phyloP scores from a whole-genome alignment of 805 yeast genomes.

The Yarrowia hollandica region DNA sequence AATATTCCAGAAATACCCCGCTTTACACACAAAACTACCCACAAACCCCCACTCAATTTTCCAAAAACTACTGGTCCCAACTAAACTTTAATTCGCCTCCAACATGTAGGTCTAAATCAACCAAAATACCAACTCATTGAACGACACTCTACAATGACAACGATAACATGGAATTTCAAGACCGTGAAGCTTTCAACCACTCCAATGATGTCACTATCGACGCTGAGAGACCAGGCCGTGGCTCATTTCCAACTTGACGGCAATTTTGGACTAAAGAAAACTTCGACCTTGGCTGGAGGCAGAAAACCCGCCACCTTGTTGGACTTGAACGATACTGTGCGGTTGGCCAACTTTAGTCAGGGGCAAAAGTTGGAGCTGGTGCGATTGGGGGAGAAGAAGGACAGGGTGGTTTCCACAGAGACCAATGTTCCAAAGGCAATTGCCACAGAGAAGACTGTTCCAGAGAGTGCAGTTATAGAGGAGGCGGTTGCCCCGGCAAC shows the following conservation, averaged over 20 bases:
- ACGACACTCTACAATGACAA: slow-evolving; percentile 8
- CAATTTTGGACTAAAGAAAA: slow-evolving; percentile 18
- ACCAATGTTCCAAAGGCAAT: too few relatives aligned
- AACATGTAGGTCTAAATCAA: background rate
- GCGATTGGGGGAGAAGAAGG: slow-evolving; percentile 10
- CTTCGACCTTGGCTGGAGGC: slow-evolving; percentile 20
- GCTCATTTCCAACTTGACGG: slow-evolving; percentile 16
- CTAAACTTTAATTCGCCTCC: background rate
- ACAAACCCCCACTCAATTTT: background rate
- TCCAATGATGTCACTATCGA: slow-evolving; percentile 4
- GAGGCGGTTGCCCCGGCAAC: background rate
- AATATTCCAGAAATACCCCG: too few relatives aligned
- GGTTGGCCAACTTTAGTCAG: slow-evolving; percentile 33
- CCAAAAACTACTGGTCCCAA: slow-evolving; percentile 3
- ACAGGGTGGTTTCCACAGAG: background rate
- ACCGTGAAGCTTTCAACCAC: slow-evolving; percentile 4
- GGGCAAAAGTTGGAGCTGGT: slow-evolving; percentile 35
- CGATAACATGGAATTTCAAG: slow-evolving; percentile 25
- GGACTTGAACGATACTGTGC: slow-evolving; percentile 33
- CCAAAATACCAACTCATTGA: too few relatives aligned
- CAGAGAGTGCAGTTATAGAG: too few relatives aligned
- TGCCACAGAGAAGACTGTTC: too few relatives aligned
- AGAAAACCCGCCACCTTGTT: slow-evolving; percentile 30
- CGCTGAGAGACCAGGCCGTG: slow-evolving; percentile 11
- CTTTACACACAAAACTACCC: background rate